Evolutionary conservation across 345 rosid genomes (phyloP), one percentile per base, ranked within the genome.

Genomic region (Murraya koenigii): DNA sequence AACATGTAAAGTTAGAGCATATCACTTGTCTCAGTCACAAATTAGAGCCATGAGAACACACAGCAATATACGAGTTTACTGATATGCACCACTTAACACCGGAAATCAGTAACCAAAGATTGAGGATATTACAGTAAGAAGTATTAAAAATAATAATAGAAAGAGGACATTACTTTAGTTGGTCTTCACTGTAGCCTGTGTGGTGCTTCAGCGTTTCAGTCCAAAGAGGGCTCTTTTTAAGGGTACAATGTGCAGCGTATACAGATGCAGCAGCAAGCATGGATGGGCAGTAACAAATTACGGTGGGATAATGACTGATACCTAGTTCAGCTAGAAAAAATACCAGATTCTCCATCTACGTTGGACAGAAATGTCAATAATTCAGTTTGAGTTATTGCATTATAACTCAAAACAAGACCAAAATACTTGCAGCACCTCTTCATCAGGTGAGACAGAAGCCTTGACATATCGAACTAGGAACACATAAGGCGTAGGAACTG

Each of bases 251-350:
- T 23, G 98, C 97, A 22, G 91, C 91, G 85, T 89, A 95, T 10
- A 95, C 97, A 49, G 94, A 95, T 1, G 97, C 88, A 58, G 98
- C 94, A 80, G 98, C 97, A 15, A 95, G 75, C 89, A 89, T 68
- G 1, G 97, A 91, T 2, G 95, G 93, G 59, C 86, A 81, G 75
- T 85, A 88, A 77, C 20, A 56, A 38, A 82, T 66, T 8, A 77
- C 68, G 0, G 90, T 75, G 10, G 84, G 82, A 47, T 93, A 95
- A 35, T 93, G 89, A 87, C 86, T 85, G 80, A 93, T 64, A 49
- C 96, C 97, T 28, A 92, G 81, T 60, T 93, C 94, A 39, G 96
- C 89, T 7, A 95, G 89, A 80, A 87, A 95, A 68, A 80, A 86
- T 41, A 79, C 94, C 94, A 93, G 83, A 54, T 87, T 85, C 82